Evolutionary conservation across 2,329 filamentous ascomycete genomes (phyloP).

Genomic region (Paecilomyces fulvus): DNA sequence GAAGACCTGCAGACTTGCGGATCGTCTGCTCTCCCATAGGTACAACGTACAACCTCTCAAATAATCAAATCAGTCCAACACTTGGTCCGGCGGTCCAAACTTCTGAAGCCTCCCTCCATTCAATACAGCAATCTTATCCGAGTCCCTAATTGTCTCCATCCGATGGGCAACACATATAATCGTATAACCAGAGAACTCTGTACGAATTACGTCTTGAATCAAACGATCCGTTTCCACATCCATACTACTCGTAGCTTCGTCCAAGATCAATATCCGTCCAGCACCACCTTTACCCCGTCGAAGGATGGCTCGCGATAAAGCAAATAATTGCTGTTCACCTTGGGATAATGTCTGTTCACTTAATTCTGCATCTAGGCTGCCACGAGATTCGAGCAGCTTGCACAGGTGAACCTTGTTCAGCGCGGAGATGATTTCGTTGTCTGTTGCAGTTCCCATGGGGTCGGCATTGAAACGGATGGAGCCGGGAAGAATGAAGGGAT

Average conservation of each 20-base stretch:
- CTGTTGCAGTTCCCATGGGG: conserved; percentile 27
- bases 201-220: conserved; percentile 77
- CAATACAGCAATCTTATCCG: conserved; percentile 92
- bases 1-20: too few species aligned
- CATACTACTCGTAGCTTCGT: conserved; percentile 81
- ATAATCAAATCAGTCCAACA: not conserved
- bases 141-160: conserved; percentile 78
- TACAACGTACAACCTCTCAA: not conserved
- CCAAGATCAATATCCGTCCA: conserved; percentile 77
- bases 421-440: conserved; percentile 34
- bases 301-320: conserved; percentile 40
- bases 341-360: conserved; percentile 30
- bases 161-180: conserved; percentile 83
- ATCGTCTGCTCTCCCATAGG: too few species aligned
- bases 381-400: conserved; percentile 27
- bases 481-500: conserved; percentile 42
- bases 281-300: conserved; percentile 15
- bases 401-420: conserved; percentile 42
- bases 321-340: conserved; percentile 45
- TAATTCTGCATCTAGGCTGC: conserved; percentile 32
- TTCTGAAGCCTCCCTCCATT: conserved; percentile 70
- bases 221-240: conserved; percentile 93
- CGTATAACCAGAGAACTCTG: conserved; percentile 73
- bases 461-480: conserved; percentile 44
- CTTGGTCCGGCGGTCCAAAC: not conserved